Evolutionary conservation across 192 early-diverging fungal genomes (phyloP).

Genomic region (Backusella luteola): DNA sequence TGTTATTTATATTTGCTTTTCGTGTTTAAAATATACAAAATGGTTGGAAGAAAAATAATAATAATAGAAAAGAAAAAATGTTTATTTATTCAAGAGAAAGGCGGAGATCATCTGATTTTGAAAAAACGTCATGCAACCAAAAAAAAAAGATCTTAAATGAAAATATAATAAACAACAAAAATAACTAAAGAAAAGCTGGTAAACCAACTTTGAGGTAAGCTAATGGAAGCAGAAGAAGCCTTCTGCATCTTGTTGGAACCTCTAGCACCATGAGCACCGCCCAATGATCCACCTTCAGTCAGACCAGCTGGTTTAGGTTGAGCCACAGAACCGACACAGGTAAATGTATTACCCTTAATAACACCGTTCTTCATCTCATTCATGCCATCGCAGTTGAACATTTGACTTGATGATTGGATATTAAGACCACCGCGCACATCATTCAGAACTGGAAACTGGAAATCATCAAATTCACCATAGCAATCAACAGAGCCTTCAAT

Average conservation of each 20-base stretch:
- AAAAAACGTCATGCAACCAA: not conserved
- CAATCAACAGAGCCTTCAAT: constrained; percentile 59
- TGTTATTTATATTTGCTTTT: not conserved
- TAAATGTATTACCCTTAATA: constrained; percentile 29
- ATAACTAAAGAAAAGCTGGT: not conserved
- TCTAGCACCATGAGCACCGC: not conserved
- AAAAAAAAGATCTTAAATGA: not conserved
- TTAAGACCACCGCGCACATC: constrained; percentile 54
- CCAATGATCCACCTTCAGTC: not conserved
- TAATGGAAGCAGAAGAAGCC: not conserved
- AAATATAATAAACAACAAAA: not conserved
- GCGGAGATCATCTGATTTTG: constrained; percentile 1
- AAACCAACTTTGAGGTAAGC: not conserved
- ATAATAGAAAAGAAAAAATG: not conserved
- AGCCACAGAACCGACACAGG: constrained; percentile 19
- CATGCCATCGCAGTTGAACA: constrained; percentile 45
- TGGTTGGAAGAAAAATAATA: not conserved
- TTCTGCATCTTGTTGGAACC: not conserved
- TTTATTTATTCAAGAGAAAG: not conserved
- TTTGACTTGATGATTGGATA: constrained; percentile 55
- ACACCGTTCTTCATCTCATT: constrained; percentile 24
- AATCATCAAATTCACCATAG: constrained; percentile 57
- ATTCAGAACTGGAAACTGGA: constrained; percentile 41
- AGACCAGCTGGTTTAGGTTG: constrained; percentile 23
- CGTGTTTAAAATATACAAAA: not conserved